phyloP scores from a whole-genome alignment of 805 yeast species.

The Isabelozyma heimii region DNA sequence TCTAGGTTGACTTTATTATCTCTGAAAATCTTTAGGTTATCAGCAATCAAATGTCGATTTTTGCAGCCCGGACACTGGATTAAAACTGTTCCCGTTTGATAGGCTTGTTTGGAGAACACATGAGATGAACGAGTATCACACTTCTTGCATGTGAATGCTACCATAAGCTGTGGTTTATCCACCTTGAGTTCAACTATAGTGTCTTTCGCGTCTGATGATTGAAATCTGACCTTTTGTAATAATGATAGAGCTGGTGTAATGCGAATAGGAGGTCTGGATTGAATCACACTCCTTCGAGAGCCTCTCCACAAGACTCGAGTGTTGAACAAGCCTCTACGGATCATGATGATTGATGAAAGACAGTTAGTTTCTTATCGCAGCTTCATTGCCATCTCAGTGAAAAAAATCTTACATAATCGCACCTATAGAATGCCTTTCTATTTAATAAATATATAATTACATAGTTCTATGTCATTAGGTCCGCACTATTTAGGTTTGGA shows the following conservation, averaged over 20 bases:
- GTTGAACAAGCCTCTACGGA: not conserved
- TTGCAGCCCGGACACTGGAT: constrained; percentile 92
- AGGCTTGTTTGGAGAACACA: constrained; percentile 89
- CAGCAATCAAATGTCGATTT: constrained; percentile 87
- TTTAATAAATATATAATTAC: not conserved
- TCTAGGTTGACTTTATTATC: constrained; percentile 76
- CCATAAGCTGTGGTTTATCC: constrained; percentile 77
- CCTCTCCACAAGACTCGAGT: not conserved
- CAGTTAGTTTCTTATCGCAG: not conserved
- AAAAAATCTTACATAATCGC: not conserved
- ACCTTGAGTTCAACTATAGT: constrained; percentile 39
- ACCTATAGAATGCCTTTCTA: not conserved
- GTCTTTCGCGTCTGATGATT: not conserved
- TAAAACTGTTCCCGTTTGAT: constrained; percentile 78
- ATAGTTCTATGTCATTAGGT: not conserved
- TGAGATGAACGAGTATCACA: constrained; percentile 85
- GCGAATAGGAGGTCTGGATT: not conserved
- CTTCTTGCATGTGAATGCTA: constrained; percentile 89
- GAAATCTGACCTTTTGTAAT: not conserved
- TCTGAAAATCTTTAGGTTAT: constrained; percentile 65
- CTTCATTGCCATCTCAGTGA: not conserved
- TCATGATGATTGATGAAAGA: not conserved
- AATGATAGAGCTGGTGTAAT: not conserved
- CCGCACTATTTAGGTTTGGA: not conserved
- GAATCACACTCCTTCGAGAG: not conserved